Conservation (phyloP, 2,329 filamentous ascomycete genomes). For the Claviceps sp. region DNA sequence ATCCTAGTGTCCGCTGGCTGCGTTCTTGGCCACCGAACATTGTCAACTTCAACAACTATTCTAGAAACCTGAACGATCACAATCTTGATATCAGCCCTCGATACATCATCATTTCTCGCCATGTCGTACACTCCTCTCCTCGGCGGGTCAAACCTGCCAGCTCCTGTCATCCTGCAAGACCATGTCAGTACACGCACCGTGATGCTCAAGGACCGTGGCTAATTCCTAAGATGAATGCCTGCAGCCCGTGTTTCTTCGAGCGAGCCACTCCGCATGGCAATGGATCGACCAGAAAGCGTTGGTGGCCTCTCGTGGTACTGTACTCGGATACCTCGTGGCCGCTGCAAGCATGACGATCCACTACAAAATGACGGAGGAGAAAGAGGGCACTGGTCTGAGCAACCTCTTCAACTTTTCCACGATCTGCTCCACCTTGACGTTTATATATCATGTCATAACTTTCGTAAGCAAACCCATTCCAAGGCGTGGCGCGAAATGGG, state of each 20-base stretch:
- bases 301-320: constrained; percentile 27
- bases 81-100: background rate
- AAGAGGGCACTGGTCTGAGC: constrained; percentile 25
- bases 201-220: too few species aligned
- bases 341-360: constrained; percentile 28
- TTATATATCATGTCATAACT: constrained; percentile 31
- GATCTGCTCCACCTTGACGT: constrained; percentile 28
- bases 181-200: constrained; percentile 15
- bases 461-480: constrained; percentile 24
- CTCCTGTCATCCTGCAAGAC: constrained; percentile 21
- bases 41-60: background rate
- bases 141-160: constrained; percentile 16
- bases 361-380: constrained; percentile 30
- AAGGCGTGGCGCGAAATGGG: background rate
- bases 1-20: background rate
- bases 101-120: background rate
- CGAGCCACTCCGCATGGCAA: constrained; percentile 37
- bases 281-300: constrained; percentile 32
- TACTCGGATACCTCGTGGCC: constrained; percentile 30
- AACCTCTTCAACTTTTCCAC: constrained; percentile 37
- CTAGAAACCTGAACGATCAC: background rate
- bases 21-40: background rate
- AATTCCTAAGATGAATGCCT: background rate
- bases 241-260: constrained; percentile 37
- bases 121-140: constrained; percentile 25